phyloP scores from a whole-genome alignment of 1,284 basidiomycete species.

The Ustilago bromivora region DNA sequence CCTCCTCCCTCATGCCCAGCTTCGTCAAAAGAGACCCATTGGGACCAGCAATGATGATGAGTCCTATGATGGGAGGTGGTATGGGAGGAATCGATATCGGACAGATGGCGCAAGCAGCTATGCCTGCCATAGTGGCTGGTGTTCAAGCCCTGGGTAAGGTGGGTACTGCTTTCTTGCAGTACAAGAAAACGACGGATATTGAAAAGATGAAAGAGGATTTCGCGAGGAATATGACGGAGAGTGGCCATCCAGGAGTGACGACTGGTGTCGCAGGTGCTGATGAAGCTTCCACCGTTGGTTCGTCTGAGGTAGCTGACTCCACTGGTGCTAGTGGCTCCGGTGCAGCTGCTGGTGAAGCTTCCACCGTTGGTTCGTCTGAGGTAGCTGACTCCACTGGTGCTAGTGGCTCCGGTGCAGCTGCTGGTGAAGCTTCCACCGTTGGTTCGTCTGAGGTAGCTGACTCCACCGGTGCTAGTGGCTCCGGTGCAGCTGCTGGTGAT shows the following conservation, averaged over 20 bases:
- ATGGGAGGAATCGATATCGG: neutral
- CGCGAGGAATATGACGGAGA: neutral
- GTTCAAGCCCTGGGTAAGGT: conserved; percentile 10
- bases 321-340: neutral
- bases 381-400: too few relatives aligned
- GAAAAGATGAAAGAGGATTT: neutral
- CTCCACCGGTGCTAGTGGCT: neutral
- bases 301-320: too few relatives aligned
- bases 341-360: neutral
- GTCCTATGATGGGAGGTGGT: neutral
- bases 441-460: neutral
- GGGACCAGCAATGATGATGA: conserved; percentile 3
- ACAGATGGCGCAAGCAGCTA: neutral
- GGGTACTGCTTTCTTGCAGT: neutral
- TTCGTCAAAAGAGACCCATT: neutral
- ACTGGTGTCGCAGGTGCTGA: conserved; percentile 1
- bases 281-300: neutral
- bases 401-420: neutral
- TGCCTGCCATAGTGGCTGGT: conserved; percentile 11
- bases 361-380: neutral
- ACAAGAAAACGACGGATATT: neutral
- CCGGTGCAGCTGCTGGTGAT: too few relatives aligned
- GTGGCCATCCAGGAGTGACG: neutral
- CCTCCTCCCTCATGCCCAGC: neutral
- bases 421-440: neutral